A percentile compares a stretch with the other conserved stretches of the same genome.
phyloP scores from a whole-genome alignment of 2,329 filamentous ascomycete genomes.

The Coniochaeta sp. region DNA sequence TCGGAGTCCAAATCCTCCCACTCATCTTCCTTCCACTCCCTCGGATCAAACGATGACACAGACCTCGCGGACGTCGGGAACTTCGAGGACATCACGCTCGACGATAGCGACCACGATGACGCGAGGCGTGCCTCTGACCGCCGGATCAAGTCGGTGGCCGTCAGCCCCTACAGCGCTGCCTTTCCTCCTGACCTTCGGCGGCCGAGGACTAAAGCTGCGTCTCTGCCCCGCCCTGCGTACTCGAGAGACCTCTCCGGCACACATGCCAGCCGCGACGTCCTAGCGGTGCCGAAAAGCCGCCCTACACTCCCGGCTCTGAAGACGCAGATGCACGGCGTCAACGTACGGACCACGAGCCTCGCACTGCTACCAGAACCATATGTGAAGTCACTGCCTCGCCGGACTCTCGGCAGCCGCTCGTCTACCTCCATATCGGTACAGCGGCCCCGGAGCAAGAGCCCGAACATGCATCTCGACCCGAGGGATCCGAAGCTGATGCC shows the following conservation, averaged over 20 bases:
- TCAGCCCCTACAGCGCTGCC: conserved; percentile 42
- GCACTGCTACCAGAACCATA: conserved; percentile 22
- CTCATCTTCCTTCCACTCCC: conserved; percentile 80
- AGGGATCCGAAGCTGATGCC: conserved; percentile 30
- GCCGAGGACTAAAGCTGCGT: conserved; percentile 14
- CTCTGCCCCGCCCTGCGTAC: conserved; percentile 19
- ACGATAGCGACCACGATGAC: conserved; percentile 51
- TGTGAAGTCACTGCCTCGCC: conserved; percentile 19
- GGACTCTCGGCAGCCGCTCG: conserved; percentile 29
- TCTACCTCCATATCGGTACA: conserved; percentile 30
- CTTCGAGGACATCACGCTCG: conserved; percentile 90
- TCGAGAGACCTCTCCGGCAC: conserved; percentile 21
- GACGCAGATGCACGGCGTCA: conserved; percentile 35
- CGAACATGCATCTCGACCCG: conserved; percentile 36
- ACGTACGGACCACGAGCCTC: conserved; percentile 44
- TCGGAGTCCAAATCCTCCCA: conserved; percentile 82
- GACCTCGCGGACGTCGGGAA: conserved; percentile 67
- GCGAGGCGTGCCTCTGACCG: conserved; percentile 24
- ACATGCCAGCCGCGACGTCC: conserved; percentile 24
- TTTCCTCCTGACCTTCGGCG: conserved; percentile 28
- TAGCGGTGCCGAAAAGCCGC: conserved; percentile 24
- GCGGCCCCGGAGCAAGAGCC: conserved; percentile 45
- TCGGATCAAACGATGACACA: conserved; percentile 65
- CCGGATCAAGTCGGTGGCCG: conserved; percentile 25
- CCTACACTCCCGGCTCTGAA: conserved; percentile 38